Conservation (phyloP, 495 filamentous ascomycete species). For the Tuber brumale region DNA sequence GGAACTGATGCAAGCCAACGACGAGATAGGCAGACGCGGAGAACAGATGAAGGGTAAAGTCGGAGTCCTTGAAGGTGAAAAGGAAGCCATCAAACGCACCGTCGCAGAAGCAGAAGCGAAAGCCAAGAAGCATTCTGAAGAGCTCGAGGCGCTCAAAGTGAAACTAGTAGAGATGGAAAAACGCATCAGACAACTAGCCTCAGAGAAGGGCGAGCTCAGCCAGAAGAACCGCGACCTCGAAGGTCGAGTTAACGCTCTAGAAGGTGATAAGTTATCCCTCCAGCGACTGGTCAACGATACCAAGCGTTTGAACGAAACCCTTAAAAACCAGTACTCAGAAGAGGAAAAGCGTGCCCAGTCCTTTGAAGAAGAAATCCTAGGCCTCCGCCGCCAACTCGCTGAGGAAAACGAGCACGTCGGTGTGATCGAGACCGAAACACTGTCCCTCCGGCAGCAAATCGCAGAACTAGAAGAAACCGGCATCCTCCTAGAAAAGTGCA, state of each 20-base stretch:
- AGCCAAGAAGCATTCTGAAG: slow-evolving; percentile 20
- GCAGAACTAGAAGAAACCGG: slow-evolving; percentile 22
- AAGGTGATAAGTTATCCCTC: slow-evolving; percentile 24
- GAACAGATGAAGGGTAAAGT: slow-evolving; percentile 17
- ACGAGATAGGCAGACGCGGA: slow-evolving; percentile 13
- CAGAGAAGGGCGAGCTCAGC: slow-evolving; percentile 19
- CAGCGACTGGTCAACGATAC: slow-evolving; percentile 29
- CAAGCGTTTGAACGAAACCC: slow-evolving; percentile 30
- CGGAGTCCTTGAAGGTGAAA: slow-evolving; percentile 14
- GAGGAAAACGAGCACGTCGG: slow-evolving; percentile 27
- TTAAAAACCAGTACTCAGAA: slow-evolving; percentile 21
- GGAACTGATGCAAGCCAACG: slow-evolving; percentile 15
- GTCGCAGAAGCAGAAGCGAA: slow-evolving; percentile 23
- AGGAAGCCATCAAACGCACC: slow-evolving; percentile 16
- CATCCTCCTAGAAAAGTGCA: slow-evolving; percentile 10
- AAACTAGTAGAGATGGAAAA: slow-evolving; percentile 21
- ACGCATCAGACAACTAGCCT: slow-evolving; percentile 10
- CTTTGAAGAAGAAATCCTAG: slow-evolving; percentile 20
- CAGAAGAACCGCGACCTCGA: slow-evolving; percentile 16
- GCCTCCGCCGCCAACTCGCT: slow-evolving; percentile 22
- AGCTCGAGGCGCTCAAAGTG: slow-evolving; percentile 21
- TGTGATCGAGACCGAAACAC: slow-evolving; percentile 28
- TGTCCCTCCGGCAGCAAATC: slow-evolving; percentile 26
- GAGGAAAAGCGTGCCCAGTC: slow-evolving; percentile 13
- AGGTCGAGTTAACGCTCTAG: slow-evolving; percentile 10